A percentile compares a stretch with the other conserved stretches of the same genome.
These are phyloP conservation scores for Neostapfia colusana DNA, from an alignment of 176 grass and related monocot species.

Conservation along the genomic window DNA sequence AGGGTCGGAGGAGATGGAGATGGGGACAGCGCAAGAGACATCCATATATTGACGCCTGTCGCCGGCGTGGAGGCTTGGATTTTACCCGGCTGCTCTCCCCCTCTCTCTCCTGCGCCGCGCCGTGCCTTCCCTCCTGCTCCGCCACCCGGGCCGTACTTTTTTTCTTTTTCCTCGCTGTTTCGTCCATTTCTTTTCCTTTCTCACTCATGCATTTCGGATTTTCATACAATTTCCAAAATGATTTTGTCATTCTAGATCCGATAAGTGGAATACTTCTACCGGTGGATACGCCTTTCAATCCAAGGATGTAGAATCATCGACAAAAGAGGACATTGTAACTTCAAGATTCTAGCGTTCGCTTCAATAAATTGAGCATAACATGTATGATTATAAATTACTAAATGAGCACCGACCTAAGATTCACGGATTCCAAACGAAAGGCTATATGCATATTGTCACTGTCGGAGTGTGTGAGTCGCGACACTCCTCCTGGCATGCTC, in stretches of 20 bases:
- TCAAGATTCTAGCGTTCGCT: not conserved
- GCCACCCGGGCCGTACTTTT: not conserved
- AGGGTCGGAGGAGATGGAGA: not conserved
- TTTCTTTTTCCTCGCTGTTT: too few relatives aligned
- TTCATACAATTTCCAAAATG: not conserved
- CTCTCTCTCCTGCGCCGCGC: not conserved
- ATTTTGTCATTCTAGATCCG: not conserved
- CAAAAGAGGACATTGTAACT: not conserved
- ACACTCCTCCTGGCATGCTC: too few relatives aligned
- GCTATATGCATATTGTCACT: too few relatives aligned
- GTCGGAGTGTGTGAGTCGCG: too few relatives aligned
- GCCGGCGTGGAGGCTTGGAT: conserved; percentile 61
- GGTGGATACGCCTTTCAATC: not conserved
- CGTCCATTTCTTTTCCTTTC: not conserved
- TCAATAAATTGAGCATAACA: too few relatives aligned
- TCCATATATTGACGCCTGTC: conserved; percentile 84
- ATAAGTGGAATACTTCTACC: rapidly evolving
- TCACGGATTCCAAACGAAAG: too few relatives aligned
- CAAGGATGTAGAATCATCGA: rapidly evolving
- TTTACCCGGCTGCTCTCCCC: conserved; percentile 17
- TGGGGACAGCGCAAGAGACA: conserved; percentile 38
- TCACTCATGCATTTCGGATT: too few relatives aligned
- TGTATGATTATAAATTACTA: too few relatives aligned
- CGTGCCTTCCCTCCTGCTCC: not conserved
- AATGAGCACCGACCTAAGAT: too few relatives aligned